Conservation (phyloP, 1,284 basidiomycete species). For the Melampsora larici-populina region DNA sequence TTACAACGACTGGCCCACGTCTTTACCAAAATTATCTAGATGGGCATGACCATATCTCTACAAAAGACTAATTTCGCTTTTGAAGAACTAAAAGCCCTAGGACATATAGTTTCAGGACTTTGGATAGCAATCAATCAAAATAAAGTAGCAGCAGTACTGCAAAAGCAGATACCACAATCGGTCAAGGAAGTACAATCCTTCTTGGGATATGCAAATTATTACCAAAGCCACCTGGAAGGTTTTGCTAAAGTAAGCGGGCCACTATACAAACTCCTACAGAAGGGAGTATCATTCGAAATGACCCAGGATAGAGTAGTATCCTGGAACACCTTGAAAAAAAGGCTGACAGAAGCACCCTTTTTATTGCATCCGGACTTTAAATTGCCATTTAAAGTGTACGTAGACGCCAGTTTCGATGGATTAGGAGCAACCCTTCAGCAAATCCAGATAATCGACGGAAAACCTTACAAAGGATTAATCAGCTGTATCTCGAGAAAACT, state of each 20-base stretch:
- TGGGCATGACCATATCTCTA: conserved; percentile 8
- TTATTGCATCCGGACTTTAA: not conserved
- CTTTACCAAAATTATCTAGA: not conserved
- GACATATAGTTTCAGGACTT: conserved; percentile 54
- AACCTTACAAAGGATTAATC: not conserved
- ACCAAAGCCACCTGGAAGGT: conserved; percentile 8
- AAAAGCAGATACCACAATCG: conserved; percentile 52
- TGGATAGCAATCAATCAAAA: conserved; percentile 56
- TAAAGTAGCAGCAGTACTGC: conserved; percentile 56
- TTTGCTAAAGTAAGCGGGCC: not conserved
- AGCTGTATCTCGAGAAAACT: not conserved
- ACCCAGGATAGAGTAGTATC: no score
- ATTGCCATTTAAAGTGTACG: not conserved
- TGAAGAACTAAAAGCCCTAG: no score
- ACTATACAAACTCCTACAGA: not conserved
- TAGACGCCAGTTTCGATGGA: no score
- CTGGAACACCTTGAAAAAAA: not conserved
- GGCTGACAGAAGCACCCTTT: not conserved
- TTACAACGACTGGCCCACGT: not conserved
- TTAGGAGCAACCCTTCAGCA: no score
- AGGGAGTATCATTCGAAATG: conserved; percentile 5
- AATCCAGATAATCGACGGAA: not conserved
- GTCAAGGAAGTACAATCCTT: conserved; percentile 43
- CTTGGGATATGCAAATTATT: conserved; percentile 11
- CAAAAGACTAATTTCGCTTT: conserved; percentile 21